Conservation (phyloP, 75 land plant species). For the Cryptomeria japonica region DNA sequence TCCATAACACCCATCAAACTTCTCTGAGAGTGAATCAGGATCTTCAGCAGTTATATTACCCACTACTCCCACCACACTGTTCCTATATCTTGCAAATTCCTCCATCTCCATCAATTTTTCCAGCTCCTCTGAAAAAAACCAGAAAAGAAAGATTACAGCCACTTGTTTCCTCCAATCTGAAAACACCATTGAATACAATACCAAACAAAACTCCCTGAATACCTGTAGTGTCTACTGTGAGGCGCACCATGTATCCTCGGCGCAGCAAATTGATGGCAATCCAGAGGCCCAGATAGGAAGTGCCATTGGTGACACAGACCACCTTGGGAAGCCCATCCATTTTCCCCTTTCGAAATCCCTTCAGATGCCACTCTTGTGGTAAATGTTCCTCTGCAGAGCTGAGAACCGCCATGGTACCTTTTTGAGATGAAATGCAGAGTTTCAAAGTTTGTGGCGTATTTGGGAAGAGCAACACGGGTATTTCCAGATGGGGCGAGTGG, state of each 20-base stretch:
- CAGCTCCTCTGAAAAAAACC: constrained; percentile 3
- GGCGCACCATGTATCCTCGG: constrained; percentile 22
- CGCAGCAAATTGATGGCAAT: constrained; percentile 20
- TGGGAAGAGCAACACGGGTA: not conserved
- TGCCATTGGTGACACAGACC: constrained; percentile 39
- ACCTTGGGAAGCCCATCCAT: not conserved
- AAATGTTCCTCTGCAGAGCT: not conserved
- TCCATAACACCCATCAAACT: constrained; percentile 53
- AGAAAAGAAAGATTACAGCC: not conserved
- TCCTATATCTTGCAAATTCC: not conserved
- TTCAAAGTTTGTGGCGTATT: not conserved
- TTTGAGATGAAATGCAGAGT: not conserved
- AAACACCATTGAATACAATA: not conserved
- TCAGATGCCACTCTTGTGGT: not conserved
- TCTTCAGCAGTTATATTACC: constrained; percentile 24
- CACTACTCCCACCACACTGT: constrained; percentile 21
- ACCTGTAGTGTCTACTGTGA: constrained; percentile 31
- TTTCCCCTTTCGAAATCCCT: not conserved
- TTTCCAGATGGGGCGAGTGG: not conserved
- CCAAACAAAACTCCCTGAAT: not conserved
- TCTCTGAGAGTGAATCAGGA: constrained; percentile 25
- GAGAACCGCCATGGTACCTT: not conserved
- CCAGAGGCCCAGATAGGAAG: constrained; percentile 21
- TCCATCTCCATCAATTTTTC: constrained; percentile 21
- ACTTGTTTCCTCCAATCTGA: not conserved